These are phyloP conservation scores for Plenodomus lindquistii DNA, from an alignment of 2,329 filamentous ascomycete genomes.

Conservation along the genomic window DNA sequence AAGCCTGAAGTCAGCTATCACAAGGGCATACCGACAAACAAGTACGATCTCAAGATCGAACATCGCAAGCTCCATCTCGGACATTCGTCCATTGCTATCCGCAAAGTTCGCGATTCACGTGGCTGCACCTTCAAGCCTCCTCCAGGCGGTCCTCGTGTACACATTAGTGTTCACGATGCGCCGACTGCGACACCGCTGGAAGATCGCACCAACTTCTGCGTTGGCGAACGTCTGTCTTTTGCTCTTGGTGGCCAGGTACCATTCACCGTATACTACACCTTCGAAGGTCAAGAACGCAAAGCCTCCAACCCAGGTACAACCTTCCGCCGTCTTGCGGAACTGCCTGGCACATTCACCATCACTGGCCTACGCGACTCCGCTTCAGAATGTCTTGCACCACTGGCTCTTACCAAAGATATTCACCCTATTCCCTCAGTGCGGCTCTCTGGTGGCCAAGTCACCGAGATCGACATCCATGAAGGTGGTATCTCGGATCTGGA, in stretches of 20 bases:
- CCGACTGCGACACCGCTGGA: constrained; percentile 89
- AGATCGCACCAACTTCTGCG: constrained; percentile 84
- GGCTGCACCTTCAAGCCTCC: constrained; percentile 78
- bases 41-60: constrained; percentile 81
- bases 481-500: constrained; percentile 90
- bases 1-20: constrained; percentile 81
- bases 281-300: constrained; percentile 76
- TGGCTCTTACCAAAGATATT: constrained; percentile 79
- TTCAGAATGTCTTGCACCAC: constrained; percentile 80
- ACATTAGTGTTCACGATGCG: constrained; percentile 90
- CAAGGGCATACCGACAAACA: constrained; percentile 73
- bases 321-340: constrained; percentile 92
- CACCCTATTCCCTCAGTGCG: constrained; percentile 91
- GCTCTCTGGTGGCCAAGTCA: constrained; percentile 80
- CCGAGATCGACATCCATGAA: constrained; percentile 92
- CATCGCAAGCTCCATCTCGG: constrained; percentile 83
- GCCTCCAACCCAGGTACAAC: constrained; percentile 78
- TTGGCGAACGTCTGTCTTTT: constrained; percentile 92
- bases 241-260: constrained; percentile 87
- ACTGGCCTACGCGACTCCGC: constrained; percentile 85
- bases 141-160: constrained; percentile 72
- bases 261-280: constrained; percentile 91
- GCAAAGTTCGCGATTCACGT: constrained; percentile 82
- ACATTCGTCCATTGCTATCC: constrained; percentile 85
- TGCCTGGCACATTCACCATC: constrained; percentile 85